Conservation (phyloP, 441 rosid species). For the Populus trichocarpa region DNA sequence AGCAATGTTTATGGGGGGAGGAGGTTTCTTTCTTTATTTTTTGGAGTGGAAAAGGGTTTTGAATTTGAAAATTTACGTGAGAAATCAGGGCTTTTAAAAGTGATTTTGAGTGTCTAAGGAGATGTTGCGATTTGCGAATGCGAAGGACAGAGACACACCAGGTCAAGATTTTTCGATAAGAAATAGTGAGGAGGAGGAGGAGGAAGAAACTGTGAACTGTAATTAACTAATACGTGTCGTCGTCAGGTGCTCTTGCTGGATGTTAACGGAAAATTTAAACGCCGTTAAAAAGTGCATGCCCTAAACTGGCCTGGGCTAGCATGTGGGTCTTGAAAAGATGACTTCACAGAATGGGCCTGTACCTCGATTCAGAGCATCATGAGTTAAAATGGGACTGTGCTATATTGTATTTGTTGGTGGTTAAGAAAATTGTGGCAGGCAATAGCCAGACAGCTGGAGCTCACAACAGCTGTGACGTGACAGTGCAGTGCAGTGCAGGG, state of each 20-base stretch:
- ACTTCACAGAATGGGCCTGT: neutral
- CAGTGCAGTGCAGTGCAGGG: neutral
- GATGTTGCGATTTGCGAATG: neutral
- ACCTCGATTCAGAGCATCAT: neutral
- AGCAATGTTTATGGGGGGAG: neutral
- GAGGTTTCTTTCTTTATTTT: neutral
- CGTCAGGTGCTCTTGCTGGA: neutral
- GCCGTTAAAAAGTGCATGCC: neutral
- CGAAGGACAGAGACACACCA: neutral
- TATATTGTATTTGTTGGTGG: no score
- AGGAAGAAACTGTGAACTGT: neutral
- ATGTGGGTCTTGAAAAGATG: neutral
- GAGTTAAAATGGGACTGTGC: no score
- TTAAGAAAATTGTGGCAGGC: neutral
- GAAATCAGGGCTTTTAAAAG: slow-evolving; percentile 9
- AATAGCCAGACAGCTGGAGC: neutral
- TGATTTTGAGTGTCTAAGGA: neutral
- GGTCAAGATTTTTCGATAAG: neutral
- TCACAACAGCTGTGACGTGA: neutral
- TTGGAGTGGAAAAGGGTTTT: neutral
- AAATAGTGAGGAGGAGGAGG: neutral
- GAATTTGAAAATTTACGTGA: neutral
- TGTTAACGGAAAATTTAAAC: neutral
- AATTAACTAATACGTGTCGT: neutral
- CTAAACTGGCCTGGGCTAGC: neutral